These are phyloP conservation scores for Uromyces viciae-fabae DNA, from an alignment of 1,284 basidiomycete species.

Conservation along the genomic window DNA sequence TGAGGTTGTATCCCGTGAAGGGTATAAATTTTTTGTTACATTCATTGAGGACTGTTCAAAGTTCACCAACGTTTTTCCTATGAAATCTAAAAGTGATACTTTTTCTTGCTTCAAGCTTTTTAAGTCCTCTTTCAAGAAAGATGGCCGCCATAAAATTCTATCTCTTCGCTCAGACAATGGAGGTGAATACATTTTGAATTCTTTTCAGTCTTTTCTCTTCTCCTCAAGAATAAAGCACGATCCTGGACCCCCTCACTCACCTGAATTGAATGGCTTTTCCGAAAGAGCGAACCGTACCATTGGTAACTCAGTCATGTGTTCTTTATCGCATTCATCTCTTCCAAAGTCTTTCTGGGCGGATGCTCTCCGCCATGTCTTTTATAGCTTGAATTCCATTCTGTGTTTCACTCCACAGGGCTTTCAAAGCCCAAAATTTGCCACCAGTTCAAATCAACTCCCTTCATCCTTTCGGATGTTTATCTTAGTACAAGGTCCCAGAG, in stretches of 20 bases:
- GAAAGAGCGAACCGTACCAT: neutral
- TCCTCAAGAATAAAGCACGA: neutral
- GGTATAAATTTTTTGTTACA: neutral
- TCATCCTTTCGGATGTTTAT: neutral
- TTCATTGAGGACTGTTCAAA: neutral
- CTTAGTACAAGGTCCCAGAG: neutral
- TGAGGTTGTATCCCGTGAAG: neutral
- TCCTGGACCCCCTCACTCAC: neutral
- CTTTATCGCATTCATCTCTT: neutral
- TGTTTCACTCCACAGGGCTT: neutral
- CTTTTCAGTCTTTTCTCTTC: neutral
- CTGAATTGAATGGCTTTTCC: neutral
- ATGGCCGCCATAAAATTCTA: conserved; percentile 42
- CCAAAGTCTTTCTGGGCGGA: neutral
- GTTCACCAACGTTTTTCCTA: neutral
- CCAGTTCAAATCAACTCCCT: neutral
- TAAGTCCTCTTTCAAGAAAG: conserved; percentile 51
- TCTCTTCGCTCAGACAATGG: neutral
- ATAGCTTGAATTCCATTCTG: neutral
- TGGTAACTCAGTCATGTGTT: neutral
- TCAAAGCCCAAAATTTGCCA: neutral
- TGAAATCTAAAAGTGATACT: neutral
- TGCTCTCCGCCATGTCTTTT: neutral
- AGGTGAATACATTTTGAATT: neutral
- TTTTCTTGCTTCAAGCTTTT: conserved; percentile 52